Conservation (phyloP, 345 rosid genomes). For the Eutrema yunnanense region DNA sequence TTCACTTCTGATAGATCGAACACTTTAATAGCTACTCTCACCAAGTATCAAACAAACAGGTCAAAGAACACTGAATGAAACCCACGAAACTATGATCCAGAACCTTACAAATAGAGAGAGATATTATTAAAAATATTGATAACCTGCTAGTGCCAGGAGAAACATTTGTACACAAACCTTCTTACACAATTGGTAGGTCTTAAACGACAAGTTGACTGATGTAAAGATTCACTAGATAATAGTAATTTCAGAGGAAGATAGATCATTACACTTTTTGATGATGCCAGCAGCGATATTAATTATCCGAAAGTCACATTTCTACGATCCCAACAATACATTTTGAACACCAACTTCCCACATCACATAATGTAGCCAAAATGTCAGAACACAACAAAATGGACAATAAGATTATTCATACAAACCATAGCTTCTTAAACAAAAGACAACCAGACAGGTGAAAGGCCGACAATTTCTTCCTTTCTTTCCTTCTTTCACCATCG, state of each 20-base stretch:
- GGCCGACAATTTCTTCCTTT: background rate
- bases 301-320: slow-evolving; percentile 19
- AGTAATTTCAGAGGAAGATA: background rate
- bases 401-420: slow-evolving; percentile 14
- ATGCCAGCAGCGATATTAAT: background rate
- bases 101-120: background rate
- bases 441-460: slow-evolving; percentile 14
- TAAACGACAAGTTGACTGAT: background rate
- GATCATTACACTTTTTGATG: background rate
- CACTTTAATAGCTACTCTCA: background rate
- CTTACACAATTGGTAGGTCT: background rate
- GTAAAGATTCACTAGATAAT: background rate
- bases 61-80: too few species aligned
- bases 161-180: background rate
- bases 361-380: slow-evolving; percentile 21
- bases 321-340: slow-evolving; percentile 13
- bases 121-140: background rate
- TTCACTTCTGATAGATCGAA: background rate
- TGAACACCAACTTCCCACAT: slow-evolving; percentile 1
- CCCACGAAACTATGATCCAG: background rate
- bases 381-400: slow-evolving; percentile 17
- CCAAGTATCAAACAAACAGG: background rate
- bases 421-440: slow-evolving; percentile 15
- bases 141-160: background rate
- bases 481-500: background rate